These are phyloP conservation scores for Aspergillus sp. DNA, from an alignment of 2,329 filamentous ascomycete genomes.

Conservation along the genomic window DNA sequence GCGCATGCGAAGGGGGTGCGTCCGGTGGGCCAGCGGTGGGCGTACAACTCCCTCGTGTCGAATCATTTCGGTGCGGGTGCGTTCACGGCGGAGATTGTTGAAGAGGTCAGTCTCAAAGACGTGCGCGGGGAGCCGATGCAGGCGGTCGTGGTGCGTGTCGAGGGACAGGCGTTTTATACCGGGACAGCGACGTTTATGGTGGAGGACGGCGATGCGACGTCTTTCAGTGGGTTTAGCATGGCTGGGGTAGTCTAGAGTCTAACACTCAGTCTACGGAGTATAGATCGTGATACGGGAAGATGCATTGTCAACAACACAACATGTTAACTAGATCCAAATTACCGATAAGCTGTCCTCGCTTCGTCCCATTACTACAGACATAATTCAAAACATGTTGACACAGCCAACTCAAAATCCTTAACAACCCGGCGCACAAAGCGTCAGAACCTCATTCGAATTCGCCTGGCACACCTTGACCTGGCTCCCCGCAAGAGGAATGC, in stretches of 20 bases:
- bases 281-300: too few relatives aligned
- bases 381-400: not conserved
- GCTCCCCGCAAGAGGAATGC: constrained; percentile 28
- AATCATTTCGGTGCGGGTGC: constrained; percentile 23
- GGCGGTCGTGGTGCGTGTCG: constrained; percentile 27
- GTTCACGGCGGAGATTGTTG: constrained; percentile 25
- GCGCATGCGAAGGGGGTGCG: constrained; percentile 31
- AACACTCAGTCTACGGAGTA: too few relatives aligned
- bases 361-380: not conserved
- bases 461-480: constrained; percentile 30
- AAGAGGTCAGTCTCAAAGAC: constrained; percentile 3
- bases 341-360: too few relatives aligned
- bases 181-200: constrained; percentile 27
- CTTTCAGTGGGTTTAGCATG: constrained; percentile 21
- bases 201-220: constrained; percentile 28
- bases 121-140: not conserved
- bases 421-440: constrained; percentile 28
- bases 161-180: constrained; percentile 34
- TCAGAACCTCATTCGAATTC: constrained; percentile 26
- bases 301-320: too few relatives aligned
- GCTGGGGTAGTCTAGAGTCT: constrained; percentile 4
- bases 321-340: too few relatives aligned
- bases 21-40: constrained; percentile 23
- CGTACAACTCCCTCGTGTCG: constrained; percentile 39
- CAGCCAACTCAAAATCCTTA: constrained; percentile 9